Evolutionary conservation across 129 eudicot genomes (phyloP).

Genomic region (Lactuca sativa): DNA sequence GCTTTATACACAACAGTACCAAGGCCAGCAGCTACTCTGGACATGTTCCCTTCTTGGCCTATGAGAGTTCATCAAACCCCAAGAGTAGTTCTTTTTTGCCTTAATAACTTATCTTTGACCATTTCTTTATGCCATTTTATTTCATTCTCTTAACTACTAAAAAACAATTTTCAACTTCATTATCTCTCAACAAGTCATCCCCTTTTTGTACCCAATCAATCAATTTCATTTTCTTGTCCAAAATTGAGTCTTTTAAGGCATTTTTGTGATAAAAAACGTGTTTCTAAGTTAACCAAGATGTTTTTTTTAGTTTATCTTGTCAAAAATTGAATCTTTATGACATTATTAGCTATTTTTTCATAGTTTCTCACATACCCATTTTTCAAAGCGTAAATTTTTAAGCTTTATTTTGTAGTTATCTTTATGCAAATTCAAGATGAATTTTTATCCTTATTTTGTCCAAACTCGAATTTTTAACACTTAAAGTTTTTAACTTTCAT

Average conservation of each 20-base stretch:
- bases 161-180: conserved; percentile 30
- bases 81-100: conserved; percentile 47
- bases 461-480: not conserved
- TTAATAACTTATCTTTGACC: conserved; percentile 37
- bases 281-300: not conserved
- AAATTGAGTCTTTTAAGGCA: conserved; percentile 20
- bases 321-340: not conserved
- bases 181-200: conserved; percentile 27
- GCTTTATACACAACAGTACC: conserved; percentile 64
- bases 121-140: conserved; percentile 23
- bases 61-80: conserved; percentile 79
- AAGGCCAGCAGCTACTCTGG: conserved; percentile 93
- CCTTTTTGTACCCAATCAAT: conserved; percentile 32
- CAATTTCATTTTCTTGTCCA: conserved; percentile 12
- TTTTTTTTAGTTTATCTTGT: not conserved
- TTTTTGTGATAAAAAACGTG: conserved; percentile 18
- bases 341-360: not conserved
- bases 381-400: conserved; percentile 1
- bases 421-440: not conserved
- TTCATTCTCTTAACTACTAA: conserved; percentile 26
- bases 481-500: not conserved
- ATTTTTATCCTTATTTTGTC: too few species aligned
- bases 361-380: conserved; percentile 18
- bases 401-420: not conserved
- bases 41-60: conserved; percentile 99